Evolutionary conservation across 2,329 filamentous ascomycete genomes (phyloP).

Genomic region (Colletotrichum salicis): DNA sequence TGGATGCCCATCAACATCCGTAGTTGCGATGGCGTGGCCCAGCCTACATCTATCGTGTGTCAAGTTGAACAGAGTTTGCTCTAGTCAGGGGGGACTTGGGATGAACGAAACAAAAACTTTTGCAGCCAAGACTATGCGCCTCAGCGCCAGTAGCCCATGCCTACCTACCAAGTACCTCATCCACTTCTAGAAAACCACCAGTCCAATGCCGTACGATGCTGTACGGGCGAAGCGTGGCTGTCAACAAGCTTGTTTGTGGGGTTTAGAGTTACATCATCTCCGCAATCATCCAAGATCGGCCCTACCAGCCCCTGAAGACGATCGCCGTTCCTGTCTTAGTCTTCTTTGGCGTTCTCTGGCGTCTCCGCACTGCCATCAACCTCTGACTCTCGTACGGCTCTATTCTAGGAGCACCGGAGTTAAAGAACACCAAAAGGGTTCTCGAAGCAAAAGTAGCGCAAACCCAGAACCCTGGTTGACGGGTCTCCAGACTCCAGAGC

Average conservation of each 20-base stretch:
- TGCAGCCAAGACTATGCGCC: background rate
- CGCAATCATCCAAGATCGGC: conserved; percentile 11
- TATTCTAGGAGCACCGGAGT: background rate
- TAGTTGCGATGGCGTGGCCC: background rate
- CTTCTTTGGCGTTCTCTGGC: background rate
- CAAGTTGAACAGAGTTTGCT: background rate
- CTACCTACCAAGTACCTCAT: too few species aligned
- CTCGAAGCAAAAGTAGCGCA: background rate
- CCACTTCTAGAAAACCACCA: background rate
- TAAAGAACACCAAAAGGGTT: background rate
- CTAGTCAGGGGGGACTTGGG: background rate
- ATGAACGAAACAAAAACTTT: background rate
- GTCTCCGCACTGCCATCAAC: background rate
- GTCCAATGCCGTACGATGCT: background rate
- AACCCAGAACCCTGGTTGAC: background rate
- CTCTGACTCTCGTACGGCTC: background rate
- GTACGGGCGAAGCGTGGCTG: background rate
- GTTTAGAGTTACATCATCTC: conserved; percentile 23
- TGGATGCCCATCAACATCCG: background rate
- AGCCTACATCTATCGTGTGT: background rate
- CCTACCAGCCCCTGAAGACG: background rate
- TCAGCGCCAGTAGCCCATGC: background rate
- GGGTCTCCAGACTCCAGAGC: background rate
- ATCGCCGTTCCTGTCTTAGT: background rate
- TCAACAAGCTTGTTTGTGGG: background rate